These are phyloP conservation scores for Solanum aculeatissimum DNA, from an alignment of 305 asterid genomes.

Conservation along the genomic window DNA sequence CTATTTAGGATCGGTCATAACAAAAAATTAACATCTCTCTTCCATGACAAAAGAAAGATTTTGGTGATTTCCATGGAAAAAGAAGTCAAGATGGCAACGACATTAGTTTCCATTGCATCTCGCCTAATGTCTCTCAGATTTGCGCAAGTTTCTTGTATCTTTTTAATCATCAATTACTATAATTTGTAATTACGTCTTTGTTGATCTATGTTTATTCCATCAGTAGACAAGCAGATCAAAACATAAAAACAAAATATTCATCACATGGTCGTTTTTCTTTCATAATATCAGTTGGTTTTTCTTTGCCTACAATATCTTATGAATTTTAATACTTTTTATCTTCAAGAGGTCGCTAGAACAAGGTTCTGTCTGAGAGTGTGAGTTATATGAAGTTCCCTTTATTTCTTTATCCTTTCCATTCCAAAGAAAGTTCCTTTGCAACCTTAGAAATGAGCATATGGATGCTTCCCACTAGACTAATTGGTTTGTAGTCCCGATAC, in stretches of 20 bases:
- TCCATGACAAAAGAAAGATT: not conserved
- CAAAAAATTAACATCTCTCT: not conserved
- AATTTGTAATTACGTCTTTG: not conserved
- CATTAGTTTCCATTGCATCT: not conserved
- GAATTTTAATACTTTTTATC: not conserved
- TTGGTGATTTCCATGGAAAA: not conserved
- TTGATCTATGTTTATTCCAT: not conserved
- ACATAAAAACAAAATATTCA: not conserved
- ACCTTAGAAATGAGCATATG: not conserved
- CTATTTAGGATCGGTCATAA: not conserved
- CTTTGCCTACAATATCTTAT: not conserved
- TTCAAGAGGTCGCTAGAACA: not conserved
- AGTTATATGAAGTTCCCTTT: constrained; percentile 1
- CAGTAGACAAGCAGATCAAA: not conserved
- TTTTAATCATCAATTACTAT: not conserved
- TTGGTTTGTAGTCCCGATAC: not conserved
- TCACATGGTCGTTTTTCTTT: not conserved
- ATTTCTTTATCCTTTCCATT: not conserved
- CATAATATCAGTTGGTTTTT: not conserved
- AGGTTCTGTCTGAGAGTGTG: not conserved
- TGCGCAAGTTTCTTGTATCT: not conserved
- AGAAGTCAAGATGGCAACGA: not conserved
- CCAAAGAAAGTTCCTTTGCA: too few species aligned
- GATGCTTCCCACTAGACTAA: not conserved
- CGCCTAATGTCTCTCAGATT: not conserved